phyloP scores from a whole-genome alignment of 116 monocot species.

The Papilionanthe hybrid region DNA sequence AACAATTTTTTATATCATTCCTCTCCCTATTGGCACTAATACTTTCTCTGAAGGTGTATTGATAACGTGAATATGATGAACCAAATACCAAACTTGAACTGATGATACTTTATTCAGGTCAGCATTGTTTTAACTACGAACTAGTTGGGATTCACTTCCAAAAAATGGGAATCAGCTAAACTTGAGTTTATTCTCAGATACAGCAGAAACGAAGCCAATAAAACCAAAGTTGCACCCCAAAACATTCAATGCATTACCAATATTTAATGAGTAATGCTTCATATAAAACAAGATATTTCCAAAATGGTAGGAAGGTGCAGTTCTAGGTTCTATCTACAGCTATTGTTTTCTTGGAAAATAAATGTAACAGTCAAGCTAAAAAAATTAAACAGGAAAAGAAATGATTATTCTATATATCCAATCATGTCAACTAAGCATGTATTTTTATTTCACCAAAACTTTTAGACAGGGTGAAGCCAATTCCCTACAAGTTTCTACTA shows the following conservation, averaged over 20 bases:
- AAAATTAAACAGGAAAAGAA: not conserved
- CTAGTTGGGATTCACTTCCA: not conserved
- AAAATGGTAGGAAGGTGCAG: not conserved
- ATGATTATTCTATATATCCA: not conserved
- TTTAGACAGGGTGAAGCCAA: not conserved
- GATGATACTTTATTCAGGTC: not conserved
- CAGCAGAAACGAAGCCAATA: no score
- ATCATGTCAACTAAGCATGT: not conserved
- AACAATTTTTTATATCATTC: no score
- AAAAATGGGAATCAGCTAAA: no score
- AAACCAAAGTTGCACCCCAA: no score
- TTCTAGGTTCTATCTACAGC: not conserved
- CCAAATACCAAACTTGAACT: not conserved
- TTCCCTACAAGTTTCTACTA: conserved; percentile 2
- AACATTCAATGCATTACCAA: not conserved
- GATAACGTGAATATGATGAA: no score
- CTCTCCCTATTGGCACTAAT: no score
- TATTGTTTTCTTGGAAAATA: not conserved
- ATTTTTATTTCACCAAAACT: not conserved
- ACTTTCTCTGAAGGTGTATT: no score
- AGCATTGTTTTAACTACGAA: not conserved
- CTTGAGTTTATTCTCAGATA: no score
- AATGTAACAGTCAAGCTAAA: not conserved
- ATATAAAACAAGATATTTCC: not conserved
- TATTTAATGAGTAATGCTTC: not conserved